Conservation (phyloP, 2,329 filamentous ascomycete genomes). For the Thermochaetoides dissita region DNA sequence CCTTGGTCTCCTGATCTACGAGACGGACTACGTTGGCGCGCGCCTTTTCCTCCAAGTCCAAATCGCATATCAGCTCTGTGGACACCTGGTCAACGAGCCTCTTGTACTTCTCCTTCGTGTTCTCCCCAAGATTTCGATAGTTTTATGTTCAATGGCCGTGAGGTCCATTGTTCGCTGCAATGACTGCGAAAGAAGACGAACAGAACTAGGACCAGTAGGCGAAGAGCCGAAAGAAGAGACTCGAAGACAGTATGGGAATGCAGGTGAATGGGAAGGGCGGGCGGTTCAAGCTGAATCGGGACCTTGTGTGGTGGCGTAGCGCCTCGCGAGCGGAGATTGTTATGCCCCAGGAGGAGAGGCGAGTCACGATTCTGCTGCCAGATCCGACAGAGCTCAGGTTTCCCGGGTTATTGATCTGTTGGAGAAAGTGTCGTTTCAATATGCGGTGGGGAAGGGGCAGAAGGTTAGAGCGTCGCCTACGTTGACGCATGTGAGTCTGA, state of each 20-base stretch:
- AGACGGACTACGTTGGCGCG: too few species aligned
- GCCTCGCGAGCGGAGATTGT: conserved; percentile 54
- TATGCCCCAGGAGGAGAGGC: conserved; percentile 48
- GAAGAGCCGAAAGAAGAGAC: conserved; percentile 69
- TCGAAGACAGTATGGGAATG: conserved; percentile 68
- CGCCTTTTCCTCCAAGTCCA: too few species aligned
- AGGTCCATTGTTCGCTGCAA: too few species aligned
- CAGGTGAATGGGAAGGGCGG: conserved; percentile 58
- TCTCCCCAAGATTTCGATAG: too few species aligned
- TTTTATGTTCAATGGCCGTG: too few species aligned
- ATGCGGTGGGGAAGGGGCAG: conserved; percentile 26
- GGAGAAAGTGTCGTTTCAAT: conserved; percentile 55
- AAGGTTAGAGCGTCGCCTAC: too few species aligned
- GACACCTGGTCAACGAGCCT: too few species aligned
- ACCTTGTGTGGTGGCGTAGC: conserved; percentile 48
- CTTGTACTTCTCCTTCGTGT: too few species aligned
- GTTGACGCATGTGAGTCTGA: too few species aligned
- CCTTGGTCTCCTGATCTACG: too few species aligned
- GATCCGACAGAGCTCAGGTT: conserved; percentile 58
- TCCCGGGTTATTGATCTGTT: conserved; percentile 58
- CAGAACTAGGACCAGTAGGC: conserved; percentile 78
- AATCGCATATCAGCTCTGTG: too few species aligned
- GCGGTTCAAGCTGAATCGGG: conserved; percentile 69
- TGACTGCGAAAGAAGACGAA: too few species aligned
- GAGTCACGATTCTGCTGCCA: conserved; percentile 43